Base-by-base conservation (phyloP, 2,329 filamentous ascomycete genomes). In the Podosphaera fusca region DNA sequence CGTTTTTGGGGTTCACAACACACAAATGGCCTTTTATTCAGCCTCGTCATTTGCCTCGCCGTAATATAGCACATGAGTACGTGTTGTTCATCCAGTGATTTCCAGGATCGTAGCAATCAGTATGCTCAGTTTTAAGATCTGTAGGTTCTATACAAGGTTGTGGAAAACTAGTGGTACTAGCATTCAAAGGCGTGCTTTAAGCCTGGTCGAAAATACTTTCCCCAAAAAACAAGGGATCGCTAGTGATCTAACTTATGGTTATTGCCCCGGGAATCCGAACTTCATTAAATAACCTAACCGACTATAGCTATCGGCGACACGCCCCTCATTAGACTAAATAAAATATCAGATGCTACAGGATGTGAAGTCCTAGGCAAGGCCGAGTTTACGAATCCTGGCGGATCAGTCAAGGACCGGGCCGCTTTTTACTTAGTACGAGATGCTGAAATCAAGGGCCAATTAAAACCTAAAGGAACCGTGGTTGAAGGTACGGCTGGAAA, bases 371-470 rank as follows among this genome's bases (percentile, higher is more conserved):
- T 96, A 46, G 92, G 90, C 66, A 98, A 98, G 71, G 89, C 92
- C 65, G 92, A 98, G 70, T 98, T 98, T 73, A 92, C 94, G 76
- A 98, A 98, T 75, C 92, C 92, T 1, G 92, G 92, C 63, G 92
- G 92, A 59, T 89, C 84, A 57, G 84, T 98, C 69, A 98, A 98
- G 73, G 92, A 98, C 72, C 85, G 92, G 61, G 92, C 92, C 2
- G 92, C 92, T 3, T 79, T 95, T 54, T 98, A 87, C 72, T 86
- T 96, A 4, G 87, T 98, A 64, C 82, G 87, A 67, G 85, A 95
- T 73, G 92, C 92, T 60, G 56, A 98, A 71, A 85, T 92, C 71
- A 80, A 78, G 58, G 90, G 90, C 0, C 76, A 90, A 2, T 75
- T 98, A 35, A 77, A 78, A 56, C 80, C 89, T 0, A 90, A 90